Base-by-base conservation (phyloP, 345 rosid species). In the Psidium friedrichsthalianum region DNA sequence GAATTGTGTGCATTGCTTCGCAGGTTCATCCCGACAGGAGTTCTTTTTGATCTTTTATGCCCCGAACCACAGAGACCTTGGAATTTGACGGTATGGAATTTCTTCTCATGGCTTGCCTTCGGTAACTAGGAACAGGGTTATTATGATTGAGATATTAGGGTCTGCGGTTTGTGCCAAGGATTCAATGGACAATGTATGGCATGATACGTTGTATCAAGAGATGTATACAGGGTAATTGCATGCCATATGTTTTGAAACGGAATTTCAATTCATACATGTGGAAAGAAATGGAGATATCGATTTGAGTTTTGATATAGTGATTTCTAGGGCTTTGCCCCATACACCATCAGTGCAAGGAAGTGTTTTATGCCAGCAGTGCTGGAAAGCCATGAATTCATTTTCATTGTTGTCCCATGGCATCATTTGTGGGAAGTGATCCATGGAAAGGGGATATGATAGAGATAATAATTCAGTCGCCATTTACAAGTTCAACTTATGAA, bases 11-110 rank as follows among this genome's bases (percentile, higher is more conserved):
- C 42, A 78, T 82, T 53, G 82, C 82, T 57, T 86, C 87, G 86
- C 86, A 95, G 99, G 99, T 92, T 93, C 86, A 92, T 93, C 85
- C 99, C 99, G 1, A 95, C 98, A 9, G 99, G 98, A 22, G 96
- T 93, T 86, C 98, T 97, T 61, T 97, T 95, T 84, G 99, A 97
- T 89, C 98, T 95, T 92, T 87, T 95, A 1, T 97, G 98, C 42
- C 88, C 95, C 3, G 95, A 95, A 86, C 98, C 98, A 1, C 95
- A 95, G 91, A 89, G 98, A 87, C 99, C 98, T 82, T 95, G 99
- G 99, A 95, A 95, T 90, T 90, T 97, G 87, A 95, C 99, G 85
- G 99, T 97, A 87, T 56, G 5, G 20, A 85, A n/a, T 87, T 24
- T 82, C 32, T 32, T 56, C 53, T 82, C 27, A 56, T 53, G 24